A percentile compares a stretch with the other conserved stretches of the same genome.
Evolutionary conservation across 257 asterid genomes (phyloP).

Genomic region (Hygrophila difformis): DNA sequence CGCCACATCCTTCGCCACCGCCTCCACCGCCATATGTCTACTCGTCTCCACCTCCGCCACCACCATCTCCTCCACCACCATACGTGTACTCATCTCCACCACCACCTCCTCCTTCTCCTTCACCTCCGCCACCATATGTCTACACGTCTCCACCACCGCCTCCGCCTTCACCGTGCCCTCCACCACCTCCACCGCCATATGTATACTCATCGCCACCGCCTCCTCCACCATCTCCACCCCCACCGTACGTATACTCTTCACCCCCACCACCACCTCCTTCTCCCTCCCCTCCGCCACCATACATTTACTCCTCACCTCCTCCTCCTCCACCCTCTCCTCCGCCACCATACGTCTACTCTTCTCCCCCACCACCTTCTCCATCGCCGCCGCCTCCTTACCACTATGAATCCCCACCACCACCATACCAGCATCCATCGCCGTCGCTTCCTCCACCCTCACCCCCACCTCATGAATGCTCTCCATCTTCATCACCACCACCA

Average conservation of each 20-base stretch:
- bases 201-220: conserved; percentile 31
- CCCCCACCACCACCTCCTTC: conserved; percentile 39
- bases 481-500: conserved; percentile 19
- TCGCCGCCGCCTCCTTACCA: conserved; percentile 24
- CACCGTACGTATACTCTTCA: conserved; percentile 23
- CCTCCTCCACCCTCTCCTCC: conserved; percentile 24
- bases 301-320: not conserved
- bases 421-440: conserved; percentile 21
- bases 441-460: conserved; percentile 32
- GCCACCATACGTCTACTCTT: conserved; percentile 38
- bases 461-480: conserved; percentile 1
- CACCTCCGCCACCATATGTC: conserved; percentile 16
- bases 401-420: conserved; percentile 26
- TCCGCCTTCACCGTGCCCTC: conserved; percentile 28
- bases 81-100: conserved; percentile 27
- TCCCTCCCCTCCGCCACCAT: conserved; percentile 30
- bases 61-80: conserved; percentile 33
- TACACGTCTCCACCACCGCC: too few species aligned
- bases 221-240: conserved; percentile 25
- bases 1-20: conserved; percentile 21
- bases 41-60: conserved; percentile 33
- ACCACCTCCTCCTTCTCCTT: conserved; percentile 17
- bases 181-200: conserved; percentile 16
- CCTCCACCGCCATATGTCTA: conserved; percentile 21
- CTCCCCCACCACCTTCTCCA: conserved; percentile 39